Percentiles rank a stretch among this genome's conserved stretches.
Evolutionary conservation across 2,329 filamentous ascomycete genomes (phyloP).

Genomic region (Cytospora piceae): DNA sequence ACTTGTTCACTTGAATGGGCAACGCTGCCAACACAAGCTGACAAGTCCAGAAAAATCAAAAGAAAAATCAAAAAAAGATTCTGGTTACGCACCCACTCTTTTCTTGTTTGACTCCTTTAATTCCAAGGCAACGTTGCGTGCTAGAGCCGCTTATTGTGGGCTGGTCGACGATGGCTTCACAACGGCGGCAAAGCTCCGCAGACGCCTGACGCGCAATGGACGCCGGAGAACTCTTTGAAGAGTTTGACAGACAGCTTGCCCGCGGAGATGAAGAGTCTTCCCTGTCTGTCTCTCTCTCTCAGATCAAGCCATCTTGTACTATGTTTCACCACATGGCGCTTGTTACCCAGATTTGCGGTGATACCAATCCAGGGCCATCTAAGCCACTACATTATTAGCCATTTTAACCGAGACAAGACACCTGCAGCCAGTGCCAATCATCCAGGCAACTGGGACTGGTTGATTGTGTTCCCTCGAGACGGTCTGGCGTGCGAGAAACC

Average conservation of each 20-base stretch:
- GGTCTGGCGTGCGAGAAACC: neutral
- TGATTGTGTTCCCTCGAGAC: neutral
- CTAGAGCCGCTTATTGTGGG: neutral
- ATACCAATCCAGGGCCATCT: neutral
- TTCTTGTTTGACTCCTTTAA: neutral
- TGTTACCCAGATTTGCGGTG: neutral
- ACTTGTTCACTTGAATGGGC: neutral
- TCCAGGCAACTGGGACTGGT: neutral
- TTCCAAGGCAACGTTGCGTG: neutral
- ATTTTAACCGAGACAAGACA: conserved; percentile 12
- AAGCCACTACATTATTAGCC: neutral
- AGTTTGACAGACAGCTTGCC: neutral
- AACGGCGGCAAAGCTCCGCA: neutral
- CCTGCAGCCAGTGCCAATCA: neutral
- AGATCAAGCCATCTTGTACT: neutral
- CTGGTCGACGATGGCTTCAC: neutral
- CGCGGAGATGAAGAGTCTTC: neutral
- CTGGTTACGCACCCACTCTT: neutral
- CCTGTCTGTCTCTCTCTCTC: too few species aligned
- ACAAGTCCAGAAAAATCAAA: neutral
- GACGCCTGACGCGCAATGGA: too few species aligned
- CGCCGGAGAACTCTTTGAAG: neutral
- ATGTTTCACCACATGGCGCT: neutral
- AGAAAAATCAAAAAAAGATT: neutral
- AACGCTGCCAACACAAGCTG: neutral